A percentile compares a stretch with the other conserved stretches of the same genome.
phyloP scores from a whole-genome alignment of 164 flowering plant genomes.

The Magnolia sinica region DNA sequence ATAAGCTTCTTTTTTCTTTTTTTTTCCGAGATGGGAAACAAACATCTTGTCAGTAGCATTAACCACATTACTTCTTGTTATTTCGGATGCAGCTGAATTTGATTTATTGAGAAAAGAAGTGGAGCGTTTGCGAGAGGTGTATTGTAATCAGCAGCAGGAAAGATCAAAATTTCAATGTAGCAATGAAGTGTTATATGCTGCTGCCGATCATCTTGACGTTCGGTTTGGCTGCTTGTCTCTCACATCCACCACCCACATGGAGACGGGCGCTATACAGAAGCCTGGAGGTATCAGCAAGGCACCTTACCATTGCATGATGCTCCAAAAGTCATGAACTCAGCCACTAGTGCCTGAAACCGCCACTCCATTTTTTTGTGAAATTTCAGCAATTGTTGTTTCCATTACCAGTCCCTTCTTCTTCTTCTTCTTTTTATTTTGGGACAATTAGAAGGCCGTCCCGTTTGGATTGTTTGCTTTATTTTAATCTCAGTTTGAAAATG shows the following conservation, averaged over 20 bases:
- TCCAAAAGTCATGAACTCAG: neutral
- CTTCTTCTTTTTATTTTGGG: neutral
- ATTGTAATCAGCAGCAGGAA: slow-evolving; percentile 2
- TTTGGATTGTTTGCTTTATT: neutral
- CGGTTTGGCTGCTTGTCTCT: slow-evolving; percentile 8
- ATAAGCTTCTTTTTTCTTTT: too few species aligned
- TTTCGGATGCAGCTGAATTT: slow-evolving; percentile 2
- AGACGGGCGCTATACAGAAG: neutral
- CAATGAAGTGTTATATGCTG: neutral
- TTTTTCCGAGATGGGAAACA: too few species aligned
- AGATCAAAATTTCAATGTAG: neutral
- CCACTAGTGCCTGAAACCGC: neutral
- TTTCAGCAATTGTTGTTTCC: slow-evolving; percentile 1
- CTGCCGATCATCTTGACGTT: neutral
- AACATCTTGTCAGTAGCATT: too few species aligned
- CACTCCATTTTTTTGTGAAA: neutral
- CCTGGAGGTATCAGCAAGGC: neutral
- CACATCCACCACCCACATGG: neutral
- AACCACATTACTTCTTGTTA: too few species aligned
- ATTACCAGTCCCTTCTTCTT: neutral
- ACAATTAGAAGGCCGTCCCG: neutral
- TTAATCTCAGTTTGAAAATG: neutral
- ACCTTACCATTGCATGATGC: slow-evolving; percentile 9
- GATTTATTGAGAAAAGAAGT: slow-evolving; percentile 9
- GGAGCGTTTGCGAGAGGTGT: slow-evolving; percentile 1